phyloP scores from a whole-genome alignment of 306 rosid genomes.

The Citrullus colocynthis region DNA sequence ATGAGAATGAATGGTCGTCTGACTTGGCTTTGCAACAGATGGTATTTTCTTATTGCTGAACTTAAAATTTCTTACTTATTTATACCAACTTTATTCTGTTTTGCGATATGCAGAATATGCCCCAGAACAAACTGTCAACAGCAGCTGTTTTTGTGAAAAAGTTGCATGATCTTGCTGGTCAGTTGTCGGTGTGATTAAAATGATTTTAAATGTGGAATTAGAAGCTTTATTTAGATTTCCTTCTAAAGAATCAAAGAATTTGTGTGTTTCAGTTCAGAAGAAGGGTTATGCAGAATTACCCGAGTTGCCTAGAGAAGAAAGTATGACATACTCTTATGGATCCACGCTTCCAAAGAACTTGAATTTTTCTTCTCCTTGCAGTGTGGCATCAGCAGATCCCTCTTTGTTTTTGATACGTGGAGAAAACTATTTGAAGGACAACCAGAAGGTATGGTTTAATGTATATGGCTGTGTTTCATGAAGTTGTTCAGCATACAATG shows the following conservation, averaged over 20 bases:
- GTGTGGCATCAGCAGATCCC: constrained; percentile 66
- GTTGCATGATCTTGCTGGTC: constrained; percentile 64
- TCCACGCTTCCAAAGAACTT: constrained; percentile 59
- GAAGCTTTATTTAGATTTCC: constrained; percentile 1
- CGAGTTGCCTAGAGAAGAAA: constrained; percentile 39
- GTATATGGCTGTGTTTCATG: background rate
- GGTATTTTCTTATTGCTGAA: constrained; percentile 24
- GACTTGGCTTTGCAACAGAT: constrained; percentile 24
- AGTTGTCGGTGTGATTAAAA: constrained; percentile 12
- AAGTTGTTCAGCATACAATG: background rate
- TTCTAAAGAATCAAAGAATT: background rate
- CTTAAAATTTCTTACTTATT: background rate
- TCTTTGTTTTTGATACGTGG: constrained; percentile 78
- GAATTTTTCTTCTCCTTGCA: constrained; percentile 43
- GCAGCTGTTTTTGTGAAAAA: constrained; percentile 58
- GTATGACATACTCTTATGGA: constrained; percentile 35
- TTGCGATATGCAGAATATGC: constrained; percentile 23
- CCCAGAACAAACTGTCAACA: constrained; percentile 37
- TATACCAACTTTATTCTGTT: background rate
- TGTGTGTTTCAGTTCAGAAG: constrained; percentile 45
- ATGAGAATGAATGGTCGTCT: constrained; percentile 42
- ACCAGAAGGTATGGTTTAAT: constrained; percentile 39
- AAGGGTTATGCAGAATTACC: constrained; percentile 58
- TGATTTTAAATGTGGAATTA: background rate
- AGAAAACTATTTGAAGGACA: constrained; percentile 44